Base-by-base conservation (phyloP, 139 green algal species). In the Trebouxia sp. region DNA sequence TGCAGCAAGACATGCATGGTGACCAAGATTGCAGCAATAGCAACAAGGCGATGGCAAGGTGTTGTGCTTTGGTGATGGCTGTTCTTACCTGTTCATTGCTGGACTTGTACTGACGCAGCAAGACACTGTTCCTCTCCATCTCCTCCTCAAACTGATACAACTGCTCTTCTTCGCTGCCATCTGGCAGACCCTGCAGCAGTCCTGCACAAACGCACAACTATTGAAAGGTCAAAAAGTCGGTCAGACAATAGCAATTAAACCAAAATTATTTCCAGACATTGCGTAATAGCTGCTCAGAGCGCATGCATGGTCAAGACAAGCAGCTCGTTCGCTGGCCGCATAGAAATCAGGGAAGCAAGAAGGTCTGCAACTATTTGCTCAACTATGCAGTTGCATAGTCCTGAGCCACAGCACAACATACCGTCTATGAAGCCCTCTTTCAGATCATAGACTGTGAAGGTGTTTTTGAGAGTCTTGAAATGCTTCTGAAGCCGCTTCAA, bases 381-480 rank as follows among this genome's bases (percentile, higher is more conserved):
- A n/a, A n/a, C n/a, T n/a, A n/a, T n/a, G n/a, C 50, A 58, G 50
- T 22, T 58, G 50, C 50, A 3, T 3, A 22, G 20, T 5, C 20
- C 4, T 58, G 50, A 17, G 26, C 32, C 58, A 11, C 24, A 28
- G n/a, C 14, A 1, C 39, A 78, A 37, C 69, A 14, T 22, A 70
- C 80, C 81, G 12, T 85, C 65, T 37, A 92, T 83, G 78, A 91
- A 92, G 62, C 80, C 58, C 65, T 91, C 82, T 75, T 89, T 91
- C n/a, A 88, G 80, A 39, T 88, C 84, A 26, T 86, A 91, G 47
- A 89, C 82, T 24, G 86, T 72, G 72, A 90, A 90, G 0, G 87
- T 91, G 75, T 89, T 91, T 38, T 92, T 92, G 11, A 92, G 78
- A 38, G 58, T 85, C 75, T 76, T 78, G 74, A 90, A 91, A 75